Percentiles rank a stretch among this genome's conserved stretches.
phyloP scores from a whole-genome alignment of 805 yeast genomes.

The Candida berthetii region DNA sequence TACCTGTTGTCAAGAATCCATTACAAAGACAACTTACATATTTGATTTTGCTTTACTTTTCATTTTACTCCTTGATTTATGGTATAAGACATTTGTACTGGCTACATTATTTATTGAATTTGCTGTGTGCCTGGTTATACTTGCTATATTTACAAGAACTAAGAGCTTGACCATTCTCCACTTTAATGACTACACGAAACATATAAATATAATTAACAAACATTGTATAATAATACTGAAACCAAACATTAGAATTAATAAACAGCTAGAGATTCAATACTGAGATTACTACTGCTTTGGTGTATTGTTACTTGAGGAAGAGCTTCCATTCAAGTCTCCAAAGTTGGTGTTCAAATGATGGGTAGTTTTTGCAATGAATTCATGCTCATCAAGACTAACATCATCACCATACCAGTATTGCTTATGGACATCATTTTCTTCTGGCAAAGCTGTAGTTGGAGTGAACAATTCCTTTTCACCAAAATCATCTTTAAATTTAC shows the following conservation, averaged over 20 bases:
- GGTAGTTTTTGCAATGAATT: slow-evolving; percentile 14
- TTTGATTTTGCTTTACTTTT: slow-evolving; percentile 41
- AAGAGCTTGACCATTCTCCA: too few species aligned
- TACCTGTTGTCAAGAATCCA: slow-evolving; percentile 30
- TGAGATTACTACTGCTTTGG: too few species aligned
- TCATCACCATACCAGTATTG: slow-evolving; percentile 24
- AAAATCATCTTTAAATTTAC: slow-evolving; percentile 1
- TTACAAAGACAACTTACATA: slow-evolving; percentile 26
- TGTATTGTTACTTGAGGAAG: too few species aligned
- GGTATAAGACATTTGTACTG: slow-evolving; percentile 83
- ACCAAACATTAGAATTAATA: too few species aligned
- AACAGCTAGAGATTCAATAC: too few species aligned
- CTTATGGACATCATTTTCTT: slow-evolving; percentile 24
- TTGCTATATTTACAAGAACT: slow-evolving; percentile 14
- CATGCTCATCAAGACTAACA: slow-evolving; percentile 9
- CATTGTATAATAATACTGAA: too few species aligned
- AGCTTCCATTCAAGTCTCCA: too few species aligned
- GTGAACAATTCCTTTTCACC: slow-evolving; percentile 19
- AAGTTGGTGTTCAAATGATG: slow-evolving; percentile 7
- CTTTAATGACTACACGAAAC: too few species aligned
- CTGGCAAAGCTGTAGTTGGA: slow-evolving; percentile 23
- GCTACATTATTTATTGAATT: slow-evolving; percentile 72
- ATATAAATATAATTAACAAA: too few species aligned
- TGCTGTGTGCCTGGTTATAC: slow-evolving; percentile 49
- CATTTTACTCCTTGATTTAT: slow-evolving; percentile 57